Percentiles rank a stretch among this genome's conserved stretches.
Evolutionary conservation across 2,329 filamentous ascomycete species (phyloP).

Genomic region (Pyrenophora teres): DNA sequence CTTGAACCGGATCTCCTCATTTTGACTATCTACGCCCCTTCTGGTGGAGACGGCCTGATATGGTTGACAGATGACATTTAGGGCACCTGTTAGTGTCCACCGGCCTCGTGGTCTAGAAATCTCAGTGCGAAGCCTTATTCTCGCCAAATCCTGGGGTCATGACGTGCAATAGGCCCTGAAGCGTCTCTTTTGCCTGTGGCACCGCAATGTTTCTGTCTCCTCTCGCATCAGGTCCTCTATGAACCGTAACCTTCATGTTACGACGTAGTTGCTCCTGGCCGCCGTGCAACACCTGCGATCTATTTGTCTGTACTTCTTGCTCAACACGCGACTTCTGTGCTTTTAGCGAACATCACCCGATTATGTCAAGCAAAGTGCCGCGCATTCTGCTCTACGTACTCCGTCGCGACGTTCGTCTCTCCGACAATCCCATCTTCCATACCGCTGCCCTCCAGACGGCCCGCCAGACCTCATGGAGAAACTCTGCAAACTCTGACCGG

Average conservation of each 20-base stretch:
- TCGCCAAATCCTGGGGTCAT: constrained; percentile 25
- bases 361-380: constrained; percentile 29
- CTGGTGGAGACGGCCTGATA: constrained; percentile 24
- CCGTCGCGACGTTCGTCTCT: constrained; percentile 72
- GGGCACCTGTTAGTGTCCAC: constrained; percentile 26
- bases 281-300: constrained; percentile 32
- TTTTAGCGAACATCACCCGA: constrained; percentile 17
- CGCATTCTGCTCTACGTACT: constrained; percentile 71
- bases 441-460: constrained; percentile 48
- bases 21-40: constrained; percentile 27
- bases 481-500: constrained; percentile 12
- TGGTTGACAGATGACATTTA: constrained; percentile 35
- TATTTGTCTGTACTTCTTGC: constrained; percentile 33
- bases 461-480: constrained; percentile 11
- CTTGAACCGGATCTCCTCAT: constrained; percentile 35
- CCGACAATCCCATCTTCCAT: constrained; percentile 76
- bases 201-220: constrained; percentile 25
- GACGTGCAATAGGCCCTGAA: constrained; percentile 25
- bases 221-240: constrained; percentile 18
- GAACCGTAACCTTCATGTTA: constrained; percentile 34
- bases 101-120: constrained; percentile 27
- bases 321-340: constrained; percentile 19
- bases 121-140: constrained; percentile 25
- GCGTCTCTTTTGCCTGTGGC: constrained; percentile 20
- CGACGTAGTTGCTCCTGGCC: constrained; percentile 41